phyloP scores from a whole-genome alignment of 2,329 filamentous ascomycete species.

The Paracorniculantispora psalliotae region DNA sequence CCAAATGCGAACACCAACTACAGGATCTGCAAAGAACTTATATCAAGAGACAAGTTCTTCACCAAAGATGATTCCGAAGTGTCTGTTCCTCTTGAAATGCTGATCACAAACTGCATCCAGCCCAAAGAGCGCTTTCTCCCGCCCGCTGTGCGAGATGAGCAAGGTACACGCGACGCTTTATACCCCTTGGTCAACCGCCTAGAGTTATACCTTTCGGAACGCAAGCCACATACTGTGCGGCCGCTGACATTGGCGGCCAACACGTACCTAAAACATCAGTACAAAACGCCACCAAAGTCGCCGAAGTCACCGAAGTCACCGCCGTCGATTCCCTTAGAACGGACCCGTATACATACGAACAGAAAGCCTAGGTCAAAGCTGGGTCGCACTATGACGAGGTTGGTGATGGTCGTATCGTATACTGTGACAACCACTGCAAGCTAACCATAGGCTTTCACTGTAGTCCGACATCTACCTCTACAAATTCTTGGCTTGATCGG shows the following conservation, averaged over 20 bases:
- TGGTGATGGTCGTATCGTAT: too few species aligned
- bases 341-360: neutral
- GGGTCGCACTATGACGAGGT: neutral
- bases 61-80: too few species aligned
- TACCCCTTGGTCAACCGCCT: neutral
- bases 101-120: neutral
- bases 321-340: too few species aligned
- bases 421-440: neutral
- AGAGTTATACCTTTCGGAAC: neutral
- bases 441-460: neutral
- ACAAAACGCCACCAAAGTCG: too few species aligned
- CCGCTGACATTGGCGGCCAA: neutral
- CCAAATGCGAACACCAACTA: neutral
- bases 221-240: neutral
- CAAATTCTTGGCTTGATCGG: neutral
- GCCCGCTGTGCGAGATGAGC: neutral
- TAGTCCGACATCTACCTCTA: neutral
- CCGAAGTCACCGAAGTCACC: too few species aligned
- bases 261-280: neutral
- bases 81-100: neutral
- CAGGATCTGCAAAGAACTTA: neutral
- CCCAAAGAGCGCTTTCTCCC: neutral
- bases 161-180: neutral
- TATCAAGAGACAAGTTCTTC: neutral
- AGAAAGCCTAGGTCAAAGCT: neutral